Conservation (phyloP, 2,329 filamentous ascomycete species). For the Verticillium zaregamsianum region DNA sequence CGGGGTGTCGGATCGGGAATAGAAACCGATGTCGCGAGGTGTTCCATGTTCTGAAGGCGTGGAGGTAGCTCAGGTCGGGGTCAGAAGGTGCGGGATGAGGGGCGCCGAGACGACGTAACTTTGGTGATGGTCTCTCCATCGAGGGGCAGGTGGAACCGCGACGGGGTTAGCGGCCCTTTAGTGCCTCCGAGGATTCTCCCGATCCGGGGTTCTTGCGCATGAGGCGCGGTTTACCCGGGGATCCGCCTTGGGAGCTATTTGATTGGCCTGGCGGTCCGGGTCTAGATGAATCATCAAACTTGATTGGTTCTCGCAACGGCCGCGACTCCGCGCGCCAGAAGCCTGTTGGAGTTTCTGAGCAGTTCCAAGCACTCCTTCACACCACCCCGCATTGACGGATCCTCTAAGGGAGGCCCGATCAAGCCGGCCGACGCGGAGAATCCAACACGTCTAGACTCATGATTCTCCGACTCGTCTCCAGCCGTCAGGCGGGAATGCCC, state of each 20-base stretch:
- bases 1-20: background rate
- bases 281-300: background rate
- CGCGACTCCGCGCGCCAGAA: background rate
- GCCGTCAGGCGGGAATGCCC: background rate
- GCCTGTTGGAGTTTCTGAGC: background rate
- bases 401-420: background rate
- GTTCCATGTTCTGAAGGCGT: background rate
- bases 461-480: background rate
- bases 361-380: background rate
- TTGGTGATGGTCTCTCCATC: background rate
- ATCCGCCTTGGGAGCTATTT: background rate
- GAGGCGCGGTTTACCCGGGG: background rate
- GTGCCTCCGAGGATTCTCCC: constrained; percentile 2
- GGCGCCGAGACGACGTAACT: background rate
- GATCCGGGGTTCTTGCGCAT: background rate
- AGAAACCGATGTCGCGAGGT: background rate
- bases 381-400: background rate
- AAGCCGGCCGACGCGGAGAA: background rate
- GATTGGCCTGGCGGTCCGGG: background rate
- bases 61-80: no score
- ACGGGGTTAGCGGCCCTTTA: background rate
- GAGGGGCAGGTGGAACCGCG: background rate
- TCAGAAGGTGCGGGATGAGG: background rate
- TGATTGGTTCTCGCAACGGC: background rate
- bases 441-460: background rate